Evolutionary conservation across 2,329 filamentous ascomycete genomes (phyloP).

Genomic region (Macrophomina pseudophaseolina): DNA sequence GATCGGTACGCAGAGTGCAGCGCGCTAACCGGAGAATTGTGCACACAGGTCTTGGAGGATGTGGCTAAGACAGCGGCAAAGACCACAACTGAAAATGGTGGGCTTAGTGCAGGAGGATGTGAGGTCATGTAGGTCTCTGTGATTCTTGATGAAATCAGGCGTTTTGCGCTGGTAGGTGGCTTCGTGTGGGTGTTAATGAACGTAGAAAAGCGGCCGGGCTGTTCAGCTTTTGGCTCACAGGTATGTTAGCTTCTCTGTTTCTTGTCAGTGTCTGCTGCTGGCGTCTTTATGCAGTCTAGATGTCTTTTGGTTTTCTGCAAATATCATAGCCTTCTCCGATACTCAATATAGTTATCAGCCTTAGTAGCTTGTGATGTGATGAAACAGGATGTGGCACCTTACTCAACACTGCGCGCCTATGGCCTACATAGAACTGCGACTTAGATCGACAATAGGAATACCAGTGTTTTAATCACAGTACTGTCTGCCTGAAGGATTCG

Average conservation of each 20-base stretch:
- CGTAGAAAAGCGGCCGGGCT: neutral
- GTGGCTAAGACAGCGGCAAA: conserved; percentile 63
- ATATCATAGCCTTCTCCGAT: too few species aligned
- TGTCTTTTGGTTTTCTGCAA: too few species aligned
- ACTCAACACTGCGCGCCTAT: too few species aligned
- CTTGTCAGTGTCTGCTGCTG: neutral
- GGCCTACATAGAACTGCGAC: too few species aligned
- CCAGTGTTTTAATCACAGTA: too few species aligned
- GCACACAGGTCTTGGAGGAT: conserved; percentile 65
- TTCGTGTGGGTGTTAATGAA: neutral
- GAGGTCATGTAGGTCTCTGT: conserved; percentile 4
- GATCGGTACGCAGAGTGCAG: conserved; percentile 69
- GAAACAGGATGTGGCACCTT: too few species aligned
- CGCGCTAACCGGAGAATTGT: conserved; percentile 64
- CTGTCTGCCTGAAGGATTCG: too few species aligned
- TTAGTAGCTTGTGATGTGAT: too few species aligned
- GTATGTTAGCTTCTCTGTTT: neutral
- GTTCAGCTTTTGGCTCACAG: neutral
- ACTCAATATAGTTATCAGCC: too few species aligned
- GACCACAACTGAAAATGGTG: conserved; percentile 55
- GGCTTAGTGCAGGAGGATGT: conserved; percentile 13
- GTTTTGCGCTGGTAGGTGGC: neutral
- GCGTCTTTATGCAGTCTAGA: too few species aligned
- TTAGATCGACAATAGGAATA: too few species aligned
- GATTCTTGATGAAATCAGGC: neutral